Evolutionary conservation across 805 yeast species (phyloP).

Genomic region (Lipomyces sp.): DNA sequence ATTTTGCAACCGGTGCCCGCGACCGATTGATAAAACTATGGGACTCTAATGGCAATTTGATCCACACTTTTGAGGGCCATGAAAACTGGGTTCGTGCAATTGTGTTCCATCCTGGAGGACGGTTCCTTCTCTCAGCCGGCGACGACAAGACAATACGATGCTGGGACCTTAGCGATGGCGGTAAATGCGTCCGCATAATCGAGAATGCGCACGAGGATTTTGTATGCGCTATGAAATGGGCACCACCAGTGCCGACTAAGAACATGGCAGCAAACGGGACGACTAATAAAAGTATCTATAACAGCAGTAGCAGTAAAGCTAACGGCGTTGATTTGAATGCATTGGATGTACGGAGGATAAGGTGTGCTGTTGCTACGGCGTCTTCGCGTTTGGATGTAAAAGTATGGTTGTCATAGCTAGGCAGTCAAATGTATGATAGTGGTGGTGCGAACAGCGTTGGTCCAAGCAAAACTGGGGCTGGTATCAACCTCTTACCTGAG

Average conservation of each 20-base stretch:
- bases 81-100: conserved; percentile 80
- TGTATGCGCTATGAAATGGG: conserved; percentile 53
- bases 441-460: no score
- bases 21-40: conserved; percentile 73
- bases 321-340: conserved; percentile 20
- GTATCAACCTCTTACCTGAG: no score
- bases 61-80: conserved; percentile 67
- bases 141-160: conserved; percentile 75
- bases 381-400: conserved; percentile 55
- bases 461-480: no score
- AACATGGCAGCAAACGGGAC: no score
- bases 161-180: conserved; percentile 62
- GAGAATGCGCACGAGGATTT: conserved; percentile 69
- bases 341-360: conserved; percentile 45
- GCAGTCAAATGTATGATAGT: no score
- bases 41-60: conserved; percentile 61
- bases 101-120: conserved; percentile 71
- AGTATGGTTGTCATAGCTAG: conserved; percentile 48
- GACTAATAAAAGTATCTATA: conserved; percentile 26
- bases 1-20: conserved; percentile 74
- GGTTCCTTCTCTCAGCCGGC: conserved; percentile 62
- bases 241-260: conserved; percentile 34
- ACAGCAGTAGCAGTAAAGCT: conserved; percentile 19
- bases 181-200: conserved; percentile 51
- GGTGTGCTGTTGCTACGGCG: conserved; percentile 64